Conservation (phyloP, 441 rosid genomes). For the Bocquillonia castaneifolia region DNA sequence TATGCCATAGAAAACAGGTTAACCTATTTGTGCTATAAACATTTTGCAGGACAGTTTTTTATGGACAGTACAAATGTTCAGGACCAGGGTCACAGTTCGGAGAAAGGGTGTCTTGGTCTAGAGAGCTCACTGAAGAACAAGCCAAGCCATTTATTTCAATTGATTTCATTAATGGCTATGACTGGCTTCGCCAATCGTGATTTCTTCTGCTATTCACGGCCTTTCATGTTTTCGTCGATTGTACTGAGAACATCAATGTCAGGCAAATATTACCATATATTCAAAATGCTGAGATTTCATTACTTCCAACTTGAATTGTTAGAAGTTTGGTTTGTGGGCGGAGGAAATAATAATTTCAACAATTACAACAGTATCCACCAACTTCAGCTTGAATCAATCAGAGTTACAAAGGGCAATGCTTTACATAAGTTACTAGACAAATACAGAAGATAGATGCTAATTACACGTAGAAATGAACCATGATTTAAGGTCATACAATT, state of each 20-base stretch:
- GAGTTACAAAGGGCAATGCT: not conserved
- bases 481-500: conserved; percentile 17
- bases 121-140: conserved; percentile 43
- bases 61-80: conserved; percentile 44
- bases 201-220: not conserved
- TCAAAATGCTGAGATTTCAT: too few relatives aligned
- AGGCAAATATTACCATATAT: too few relatives aligned
- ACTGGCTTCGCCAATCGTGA: conserved; percentile 34
- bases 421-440: not conserved
- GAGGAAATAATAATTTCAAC: not conserved
- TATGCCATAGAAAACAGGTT: not conserved
- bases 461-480: conserved; percentile 17
- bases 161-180: conserved; percentile 39
- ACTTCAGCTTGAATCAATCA: not conserved
- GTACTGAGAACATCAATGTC: too few relatives aligned
- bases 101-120: conserved; percentile 43
- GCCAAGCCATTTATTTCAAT: conserved; percentile 42
- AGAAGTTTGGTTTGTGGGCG: not conserved
- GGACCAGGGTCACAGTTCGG: conserved; percentile 47
- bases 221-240: too few relatives aligned
- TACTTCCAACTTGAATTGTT: too few relatives aligned
- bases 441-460: not conserved
- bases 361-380: not conserved
- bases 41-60: conserved; percentile 50
- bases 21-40: not conserved